Conservation (phyloP, 1,139 yeast species). For the Casaregolazyma lundiana region DNA sequence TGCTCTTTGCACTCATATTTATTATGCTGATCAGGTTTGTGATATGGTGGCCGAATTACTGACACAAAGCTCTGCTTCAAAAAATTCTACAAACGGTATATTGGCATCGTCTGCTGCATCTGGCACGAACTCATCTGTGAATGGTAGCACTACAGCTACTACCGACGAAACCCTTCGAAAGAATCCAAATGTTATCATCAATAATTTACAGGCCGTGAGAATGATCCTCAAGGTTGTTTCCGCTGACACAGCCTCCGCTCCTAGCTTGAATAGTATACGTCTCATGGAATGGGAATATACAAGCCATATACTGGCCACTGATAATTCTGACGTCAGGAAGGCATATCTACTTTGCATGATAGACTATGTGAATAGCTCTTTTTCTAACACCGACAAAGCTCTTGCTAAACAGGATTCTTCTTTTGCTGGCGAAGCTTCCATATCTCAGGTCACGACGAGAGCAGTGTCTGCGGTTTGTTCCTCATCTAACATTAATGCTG, state of each 20-base stretch:
- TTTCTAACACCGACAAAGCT: constrained; percentile 6
- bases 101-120: neutral
- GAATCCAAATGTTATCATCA: constrained; percentile 14
- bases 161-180: neutral
- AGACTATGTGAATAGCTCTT: constrained; percentile 19
- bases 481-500: neutral
- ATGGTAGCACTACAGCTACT: neutral
- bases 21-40: constrained; percentile 75
- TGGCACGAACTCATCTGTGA: neutral
- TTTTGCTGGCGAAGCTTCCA: neutral
- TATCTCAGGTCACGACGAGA: neutral
- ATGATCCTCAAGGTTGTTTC: constrained; percentile 18
- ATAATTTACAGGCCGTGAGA: constrained; percentile 25
- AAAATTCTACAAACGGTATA: neutral
- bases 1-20: constrained; percentile 64
- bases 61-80: neutral
- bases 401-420: neutral
- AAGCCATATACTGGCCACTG: constrained; percentile 28
- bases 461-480: neutral
- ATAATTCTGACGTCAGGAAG: constrained; percentile 24
- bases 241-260: constrained; percentile 11
- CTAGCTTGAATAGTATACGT: constrained; percentile 17
- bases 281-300: constrained; percentile 34
- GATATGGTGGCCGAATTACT: constrained; percentile 59
- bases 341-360: constrained; percentile 27